A percentile compares a stretch with the other conserved stretches of the same genome.
Conservation (phyloP, 371 early-diverging fungal genomes). For the Mucor circinelloides region DNA sequence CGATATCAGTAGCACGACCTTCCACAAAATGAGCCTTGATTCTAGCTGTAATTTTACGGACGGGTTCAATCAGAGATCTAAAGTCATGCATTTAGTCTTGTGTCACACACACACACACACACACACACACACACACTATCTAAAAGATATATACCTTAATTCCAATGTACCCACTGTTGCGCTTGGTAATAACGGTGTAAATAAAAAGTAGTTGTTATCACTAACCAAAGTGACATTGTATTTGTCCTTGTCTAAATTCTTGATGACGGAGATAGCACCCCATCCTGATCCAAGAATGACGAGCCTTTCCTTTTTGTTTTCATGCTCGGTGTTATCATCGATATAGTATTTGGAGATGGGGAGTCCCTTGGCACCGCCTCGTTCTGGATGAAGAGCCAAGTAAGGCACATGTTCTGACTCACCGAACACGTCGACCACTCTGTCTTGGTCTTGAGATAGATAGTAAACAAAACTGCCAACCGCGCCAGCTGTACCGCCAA, state of each 20-base stretch:
- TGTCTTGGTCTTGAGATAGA: conserved; percentile 29
- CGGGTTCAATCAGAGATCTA: conserved; percentile 74
- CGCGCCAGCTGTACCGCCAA: neutral
- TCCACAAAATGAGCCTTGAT: conserved; percentile 58
- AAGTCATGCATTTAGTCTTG: neutral
- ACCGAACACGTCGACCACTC: conserved; percentile 19
- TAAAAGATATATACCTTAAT: conserved; percentile 62
- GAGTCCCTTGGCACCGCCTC: conserved; percentile 40
- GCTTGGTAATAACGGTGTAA: conserved; percentile 84
- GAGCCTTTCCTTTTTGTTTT: conserved; percentile 58
- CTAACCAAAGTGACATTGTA: conserved; percentile 78
- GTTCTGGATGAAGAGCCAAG: conserved; percentile 39
- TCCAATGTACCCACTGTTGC: conserved; percentile 87
- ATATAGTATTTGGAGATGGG: conserved; percentile 36
- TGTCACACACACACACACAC: neutral
- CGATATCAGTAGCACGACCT: conserved; percentile 69
- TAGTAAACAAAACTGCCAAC: conserved; percentile 16
- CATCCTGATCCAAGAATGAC: conserved; percentile 82
- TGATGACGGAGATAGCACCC: conserved; percentile 67
- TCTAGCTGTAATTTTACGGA: conserved; percentile 63
- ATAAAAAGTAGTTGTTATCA: conserved; percentile 82
- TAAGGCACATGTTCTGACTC: conserved; percentile 31
- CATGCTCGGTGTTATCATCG: conserved; percentile 26
- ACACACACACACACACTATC: too few relatives aligned
- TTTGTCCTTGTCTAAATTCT: conserved; percentile 63